Evolutionary conservation across 2,329 filamentous ascomycete species (phyloP).

Genomic region (Dryadomyces quercus-mongolicae): DNA sequence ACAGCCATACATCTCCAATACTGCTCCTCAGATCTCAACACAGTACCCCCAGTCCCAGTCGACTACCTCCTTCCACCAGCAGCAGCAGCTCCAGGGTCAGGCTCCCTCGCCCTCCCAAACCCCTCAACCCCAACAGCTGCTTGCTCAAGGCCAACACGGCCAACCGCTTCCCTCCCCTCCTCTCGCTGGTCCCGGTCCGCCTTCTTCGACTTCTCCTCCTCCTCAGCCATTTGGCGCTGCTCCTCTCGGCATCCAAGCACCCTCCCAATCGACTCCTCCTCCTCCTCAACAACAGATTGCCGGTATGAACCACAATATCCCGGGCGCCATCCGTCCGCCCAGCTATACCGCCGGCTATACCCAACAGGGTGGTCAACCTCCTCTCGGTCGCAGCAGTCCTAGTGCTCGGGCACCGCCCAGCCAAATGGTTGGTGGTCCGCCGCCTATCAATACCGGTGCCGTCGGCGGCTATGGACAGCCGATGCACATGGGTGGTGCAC

Average conservation of each 20-base stretch:
- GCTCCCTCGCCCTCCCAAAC: constrained; percentile 12
- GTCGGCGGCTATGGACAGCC: constrained; percentile 47
- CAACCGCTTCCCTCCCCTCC: not conserved
- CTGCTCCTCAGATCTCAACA: constrained; percentile 37
- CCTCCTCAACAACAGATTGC: constrained; percentile 29
- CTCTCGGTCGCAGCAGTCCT: constrained; percentile 41
- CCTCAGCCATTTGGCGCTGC: constrained; percentile 12
- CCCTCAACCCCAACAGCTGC: constrained; percentile 10
- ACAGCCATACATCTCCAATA: constrained; percentile 12
- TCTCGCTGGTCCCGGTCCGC: not conserved
- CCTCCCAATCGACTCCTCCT: constrained; percentile 1
- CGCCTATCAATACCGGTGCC: constrained; percentile 54
- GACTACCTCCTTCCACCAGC: constrained; percentile 7
- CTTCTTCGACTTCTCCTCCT: not conserved
- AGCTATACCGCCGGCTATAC: constrained; percentile 50
- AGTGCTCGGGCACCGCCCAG: constrained; percentile 42
- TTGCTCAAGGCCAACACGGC: not conserved
- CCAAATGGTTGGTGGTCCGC: constrained; percentile 51
- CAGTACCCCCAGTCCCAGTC: constrained; percentile 23
- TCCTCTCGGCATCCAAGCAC: constrained; percentile 15
- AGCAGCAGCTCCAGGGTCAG: not conserved
- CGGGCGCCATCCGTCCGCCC: constrained; percentile 45
- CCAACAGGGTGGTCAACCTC: constrained; percentile 27
- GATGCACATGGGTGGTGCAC: constrained; percentile 30
- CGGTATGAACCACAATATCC: constrained; percentile 45